Evolutionary conservation across 805 yeast species (phyloP), one percentile per base, ranked within the genome.

Genomic region (Clavispora asparagi): DNA sequence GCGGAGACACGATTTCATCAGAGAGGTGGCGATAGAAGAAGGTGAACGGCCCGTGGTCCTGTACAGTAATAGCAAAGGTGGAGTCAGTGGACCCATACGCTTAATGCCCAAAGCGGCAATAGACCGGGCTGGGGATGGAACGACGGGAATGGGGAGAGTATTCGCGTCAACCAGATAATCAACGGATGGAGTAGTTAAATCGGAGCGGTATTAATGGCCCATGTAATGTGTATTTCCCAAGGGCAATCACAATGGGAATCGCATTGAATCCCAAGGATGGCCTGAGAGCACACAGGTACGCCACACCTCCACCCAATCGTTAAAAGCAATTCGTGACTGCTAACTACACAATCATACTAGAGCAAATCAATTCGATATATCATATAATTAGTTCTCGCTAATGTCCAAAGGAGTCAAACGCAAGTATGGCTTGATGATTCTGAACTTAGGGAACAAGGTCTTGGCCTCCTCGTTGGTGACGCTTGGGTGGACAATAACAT

Each of bases 401-500:
- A 56, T 50, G 14, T 71, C 73, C 63, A 72, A 71, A 46, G 77
- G 76, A 53, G 76, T 71, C 64, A 71, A 71, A 72, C 96, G 85
- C 69, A 90, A 78, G 81, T 90, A 90, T 52, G 97, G 95, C 78
- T 87, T 90, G 68, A 90, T 83, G 64, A 82, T 85, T 64, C 79
- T 81, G 76, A 89, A 88, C 54, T 83, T 82, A 55, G 96, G 96
- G 71, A 87, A 90, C 72, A 87, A 87, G 59, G 79, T 79, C 73
- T 81, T 78, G 44, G 76, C 77, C 58, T 70, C 76, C 62, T 79
- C 92, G 65, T 87, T 85, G 47, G 85, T 76, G 46, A 91, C 87
- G 40, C 84, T 69, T 55, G 96, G 95, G 62, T 95, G 97, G 53
- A 91, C 86, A 65, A 90, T 90, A 47, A 91, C 97, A 64, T 90